Conservation (phyloP, 2,329 filamentous ascomycete genomes). For the Scedosporium dehoogii region DNA sequence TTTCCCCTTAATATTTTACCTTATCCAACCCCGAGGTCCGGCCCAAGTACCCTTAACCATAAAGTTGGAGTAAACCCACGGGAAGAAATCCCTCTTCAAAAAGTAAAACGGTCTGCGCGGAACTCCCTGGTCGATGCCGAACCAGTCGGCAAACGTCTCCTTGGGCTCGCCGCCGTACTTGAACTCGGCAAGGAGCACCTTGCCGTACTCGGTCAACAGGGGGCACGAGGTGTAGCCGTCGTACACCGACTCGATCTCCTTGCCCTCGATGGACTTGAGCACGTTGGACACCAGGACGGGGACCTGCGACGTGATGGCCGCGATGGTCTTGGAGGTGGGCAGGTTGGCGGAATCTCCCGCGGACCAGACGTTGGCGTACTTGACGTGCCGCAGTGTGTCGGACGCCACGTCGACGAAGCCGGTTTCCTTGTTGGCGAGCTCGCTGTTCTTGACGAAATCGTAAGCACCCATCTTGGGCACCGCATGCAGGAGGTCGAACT, state of each 20-base stretch:
- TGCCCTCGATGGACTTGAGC: conserved; percentile 32
- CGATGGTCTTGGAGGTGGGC: conserved; percentile 47
- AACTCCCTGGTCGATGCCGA: conserved; percentile 47
- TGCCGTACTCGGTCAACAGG: conserved; percentile 45
- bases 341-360: conserved; percentile 48
- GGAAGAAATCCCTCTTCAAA: conserved; percentile 58
- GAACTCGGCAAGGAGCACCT: conserved; percentile 56
- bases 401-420: conserved; percentile 50
- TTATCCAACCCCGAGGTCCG: conserved; percentile 44
- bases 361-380: conserved; percentile 48
- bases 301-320: conserved; percentile 40
- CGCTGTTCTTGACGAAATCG: conserved; percentile 40
- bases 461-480: conserved; percentile 51
- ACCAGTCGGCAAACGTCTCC: conserved; percentile 45
- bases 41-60: conserved; percentile 55
- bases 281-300: conserved; percentile 41
- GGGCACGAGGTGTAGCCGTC: conserved; percentile 49
- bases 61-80: conserved; percentile 52
- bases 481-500: conserved; percentile 47
- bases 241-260: conserved; percentile 31
- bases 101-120: conserved; percentile 50
- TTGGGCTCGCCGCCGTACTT: conserved; percentile 54
- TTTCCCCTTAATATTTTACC: neutral
- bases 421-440: conserved; percentile 38
- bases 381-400: conserved; percentile 40